Base-by-base conservation (phyloP, 345 rosid species). In the Acer campestre region DNA sequence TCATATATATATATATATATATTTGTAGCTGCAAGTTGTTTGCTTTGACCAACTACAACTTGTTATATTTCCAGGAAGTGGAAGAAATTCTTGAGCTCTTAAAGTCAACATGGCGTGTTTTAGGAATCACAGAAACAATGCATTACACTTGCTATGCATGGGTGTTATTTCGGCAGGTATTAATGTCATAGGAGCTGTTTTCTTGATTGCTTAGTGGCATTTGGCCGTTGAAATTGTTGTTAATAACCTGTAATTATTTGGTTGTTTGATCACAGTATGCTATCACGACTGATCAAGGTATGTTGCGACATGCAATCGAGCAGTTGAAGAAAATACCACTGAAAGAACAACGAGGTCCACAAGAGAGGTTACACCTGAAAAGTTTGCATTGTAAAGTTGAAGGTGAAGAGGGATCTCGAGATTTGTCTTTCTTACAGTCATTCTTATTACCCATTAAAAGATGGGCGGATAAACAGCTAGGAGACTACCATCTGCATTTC, bases 51-150 rank as follows among this genome's bases (percentile, higher is more conserved):
- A 22, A 58, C 49, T 58, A 1, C 29, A 31, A 13, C 40, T 59
- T 66, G 44, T 69, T 69, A 42, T 72, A 49, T 75, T 66, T 78
- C 61, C 84, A 96, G 99, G 99, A 94, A 86, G 97, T 90, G 80
- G 99, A 96, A 84, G 97, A 96, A 89, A 96, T 92, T 76, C 97
- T 96, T 73, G 98, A 96, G 92, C 98, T 96, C 68, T 79, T 96
- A 75, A 96, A 90, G 88, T 94, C 97, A 55, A 94, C 98, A 10
- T 94, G 99, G 99, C 93, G 95, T 81, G 92, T 94, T 79, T 88
- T 96, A 68, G 99, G 99, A 80, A 86, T 96, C 72, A 92, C 97
- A 48, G 98, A 94, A 89, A 96, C 98, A 73, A 91, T 92, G 77
- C 99, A 96, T 75, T 91, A 87, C 85, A 91, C 97, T 67, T 96